These are phyloP conservation scores for Lachancea dasiensis DNA, from an alignment of 805 yeast species.

Conservation along the genomic window DNA sequence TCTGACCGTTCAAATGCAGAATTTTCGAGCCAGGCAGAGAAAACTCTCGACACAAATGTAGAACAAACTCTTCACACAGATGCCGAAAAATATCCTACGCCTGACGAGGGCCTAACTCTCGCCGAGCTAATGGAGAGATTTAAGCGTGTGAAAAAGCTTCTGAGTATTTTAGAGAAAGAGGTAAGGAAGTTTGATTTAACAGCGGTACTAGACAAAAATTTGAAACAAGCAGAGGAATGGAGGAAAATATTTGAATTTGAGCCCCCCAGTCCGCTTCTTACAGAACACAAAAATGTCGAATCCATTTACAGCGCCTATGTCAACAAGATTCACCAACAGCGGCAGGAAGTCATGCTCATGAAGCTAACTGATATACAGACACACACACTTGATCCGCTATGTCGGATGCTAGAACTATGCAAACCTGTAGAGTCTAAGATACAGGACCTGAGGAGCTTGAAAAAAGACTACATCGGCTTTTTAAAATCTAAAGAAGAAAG, in stretches of 20 bases:
- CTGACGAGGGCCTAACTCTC: constrained; percentile 10
- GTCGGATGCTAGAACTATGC: constrained; percentile 22
- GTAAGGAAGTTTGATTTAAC: constrained; percentile 18
- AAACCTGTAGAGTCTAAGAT: constrained; percentile 21
- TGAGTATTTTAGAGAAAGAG: constrained; percentile 18
- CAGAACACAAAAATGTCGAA: constrained; percentile 17
- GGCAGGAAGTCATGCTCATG: constrained; percentile 27
- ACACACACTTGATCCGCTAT: constrained; percentile 28
- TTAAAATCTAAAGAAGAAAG: constrained; percentile 21
- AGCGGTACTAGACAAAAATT: constrained; percentile 17
- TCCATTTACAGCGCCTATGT: constrained; percentile 28
- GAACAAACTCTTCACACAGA: neutral
- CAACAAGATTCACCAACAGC: constrained; percentile 23
- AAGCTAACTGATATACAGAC: constrained; percentile 24
- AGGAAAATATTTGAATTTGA: constrained; percentile 24
- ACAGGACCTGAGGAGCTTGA: constrained; percentile 29
- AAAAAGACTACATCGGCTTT: constrained; percentile 32
- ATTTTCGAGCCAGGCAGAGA: neutral
- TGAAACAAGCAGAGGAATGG: constrained; percentile 27
- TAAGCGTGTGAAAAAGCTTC: constrained; percentile 16
- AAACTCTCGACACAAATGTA: too few species aligned
- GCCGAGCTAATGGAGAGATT: constrained; percentile 22
- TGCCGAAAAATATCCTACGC: too few species aligned
- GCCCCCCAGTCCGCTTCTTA: constrained; percentile 14
- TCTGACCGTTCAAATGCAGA: constrained; percentile 12